Percentiles rank a stretch among this genome's conserved stretches.
Conservation (phyloP, 148 eudicot species). For the Cornus suecica region DNA sequence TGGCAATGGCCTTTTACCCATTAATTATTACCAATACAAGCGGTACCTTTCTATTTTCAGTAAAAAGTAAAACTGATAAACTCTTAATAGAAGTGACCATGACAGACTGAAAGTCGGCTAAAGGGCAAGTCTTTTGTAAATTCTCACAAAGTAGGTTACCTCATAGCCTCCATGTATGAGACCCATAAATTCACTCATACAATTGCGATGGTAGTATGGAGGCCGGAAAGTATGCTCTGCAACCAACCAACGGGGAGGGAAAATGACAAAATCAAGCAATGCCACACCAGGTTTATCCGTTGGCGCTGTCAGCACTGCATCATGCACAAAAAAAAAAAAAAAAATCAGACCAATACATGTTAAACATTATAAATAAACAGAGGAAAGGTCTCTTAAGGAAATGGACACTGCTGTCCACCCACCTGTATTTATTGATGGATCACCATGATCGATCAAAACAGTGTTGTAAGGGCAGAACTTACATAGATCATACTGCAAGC, state of each 20-base stretch:
- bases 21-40: no score
- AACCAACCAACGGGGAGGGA: slow-evolving; percentile 98
- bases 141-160: slow-evolving; percentile 36
- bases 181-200: slow-evolving; percentile 99
- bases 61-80: background rate
- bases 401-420: background rate
- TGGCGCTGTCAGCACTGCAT: slow-evolving; percentile 88
- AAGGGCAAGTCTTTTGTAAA: background rate
- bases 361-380: background rate
- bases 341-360: background rate
- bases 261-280: slow-evolving; percentile 93
- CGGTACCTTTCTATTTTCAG: background rate
- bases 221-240: slow-evolving; percentile 98
- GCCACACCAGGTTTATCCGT: slow-evolving; percentile 98
- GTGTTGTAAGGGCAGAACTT: slow-evolving; percentile 95
- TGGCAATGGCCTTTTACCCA: no score
- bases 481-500: slow-evolving; percentile 79
- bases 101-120: no score
- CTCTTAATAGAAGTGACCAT: background rate
- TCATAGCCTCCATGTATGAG: slow-evolving; percentile 87
- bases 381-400: background rate
- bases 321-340: background rate
- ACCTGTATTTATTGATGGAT: slow-evolving; percentile 98
- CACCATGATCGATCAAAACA: slow-evolving; percentile 89
- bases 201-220: slow-evolving; percentile 96